These are phyloP conservation scores for Naegleria gruberi DNA, from an alignment of 208 protist species.

Conservation along the genomic window DNA sequence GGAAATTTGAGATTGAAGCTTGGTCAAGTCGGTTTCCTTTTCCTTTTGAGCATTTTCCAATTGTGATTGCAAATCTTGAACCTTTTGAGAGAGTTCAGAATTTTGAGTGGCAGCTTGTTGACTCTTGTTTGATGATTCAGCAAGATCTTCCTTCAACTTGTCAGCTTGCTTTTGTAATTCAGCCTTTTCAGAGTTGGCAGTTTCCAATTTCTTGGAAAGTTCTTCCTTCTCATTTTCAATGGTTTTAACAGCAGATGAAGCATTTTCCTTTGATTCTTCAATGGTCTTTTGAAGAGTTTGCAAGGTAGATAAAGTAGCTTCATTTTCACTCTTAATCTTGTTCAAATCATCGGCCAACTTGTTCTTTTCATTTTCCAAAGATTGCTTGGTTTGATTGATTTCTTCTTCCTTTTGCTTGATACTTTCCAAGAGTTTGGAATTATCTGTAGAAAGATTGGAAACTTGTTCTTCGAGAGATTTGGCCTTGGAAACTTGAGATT, in stretches of 20 bases:
- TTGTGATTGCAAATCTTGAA: too few species aligned
- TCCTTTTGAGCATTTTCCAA: not conserved
- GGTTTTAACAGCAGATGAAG: not conserved
- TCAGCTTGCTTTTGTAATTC: not conserved
- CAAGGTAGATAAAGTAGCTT: too few species aligned
- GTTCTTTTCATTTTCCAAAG: not conserved
- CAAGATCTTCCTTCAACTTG: too few species aligned
- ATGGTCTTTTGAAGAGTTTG: not conserved
- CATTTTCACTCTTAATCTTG: too few species aligned
- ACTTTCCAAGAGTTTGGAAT: not conserved
- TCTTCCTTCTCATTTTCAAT: not conserved
- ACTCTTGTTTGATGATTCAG: too few species aligned
- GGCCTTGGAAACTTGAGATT: not conserved
- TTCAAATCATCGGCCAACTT: not conserved
- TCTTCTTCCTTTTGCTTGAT: too few species aligned
- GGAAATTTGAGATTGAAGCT: too few species aligned
- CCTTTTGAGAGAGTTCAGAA: too few species aligned
- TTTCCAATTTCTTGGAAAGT: not conserved
- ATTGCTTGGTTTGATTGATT: too few species aligned
- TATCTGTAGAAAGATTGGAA: not conserved
- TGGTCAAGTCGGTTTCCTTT: too few species aligned
- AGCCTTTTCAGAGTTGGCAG: not conserved
- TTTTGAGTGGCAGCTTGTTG: too few species aligned
- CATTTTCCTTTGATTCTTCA: not conserved
- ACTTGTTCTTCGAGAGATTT: not conserved